Evolutionary conservation across 2,329 filamentous ascomycete species (phyloP), one percentile per base, ranked within the genome.

Genomic region (Nannizzia gypsea): DNA sequence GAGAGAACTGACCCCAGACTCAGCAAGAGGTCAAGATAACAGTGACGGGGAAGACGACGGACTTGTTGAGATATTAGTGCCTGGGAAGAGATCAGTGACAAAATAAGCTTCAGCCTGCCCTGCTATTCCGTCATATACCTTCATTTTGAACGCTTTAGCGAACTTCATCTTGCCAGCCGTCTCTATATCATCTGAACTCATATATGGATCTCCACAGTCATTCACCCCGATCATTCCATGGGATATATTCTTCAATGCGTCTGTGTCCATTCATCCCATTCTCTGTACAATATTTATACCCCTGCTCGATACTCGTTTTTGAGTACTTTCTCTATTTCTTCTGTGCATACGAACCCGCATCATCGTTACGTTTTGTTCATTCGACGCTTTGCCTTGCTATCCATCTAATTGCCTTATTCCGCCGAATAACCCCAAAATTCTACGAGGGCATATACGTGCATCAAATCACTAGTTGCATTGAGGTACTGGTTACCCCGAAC

Each of bases 51-150:
- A 67, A 52, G 73, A 75, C 59, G 74, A 76, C 26, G 74, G 73
- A 50, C 66, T 78, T 28, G 74, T 77, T 24, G 75, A 77, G 62
- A 78, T 77, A 52, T 63, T 76, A 31, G 74, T 77, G 44, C 75
- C 74, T 36, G 70, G 73, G 46, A 71, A 69, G 57, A 74, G 72
- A 63, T 66, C 70, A 57, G 50, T 50, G 44, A 50, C 50, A 28
- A 54, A 54, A 15, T 54, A 54, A 34, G 26, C 6, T 20, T 54
- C 50, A 20, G 50, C 26, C 24, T 17, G 8, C 9, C 26, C 26
- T 34, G 15, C 9, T 36, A 31, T 54, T n/a, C 50, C n/a, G 50
- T 20, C 28, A 6, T 36, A 20, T 31, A 31, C n/a, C 20, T 20
- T 20, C 50, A 54, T 54, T 13, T 50, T 26, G 26, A 54, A 54